A percentile compares a stretch with the other conserved stretches of the same genome.
These are phyloP conservation scores for Kockiozyma suomiensis DNA, from an alignment of 805 yeast species.

Conservation along the genomic window DNA sequence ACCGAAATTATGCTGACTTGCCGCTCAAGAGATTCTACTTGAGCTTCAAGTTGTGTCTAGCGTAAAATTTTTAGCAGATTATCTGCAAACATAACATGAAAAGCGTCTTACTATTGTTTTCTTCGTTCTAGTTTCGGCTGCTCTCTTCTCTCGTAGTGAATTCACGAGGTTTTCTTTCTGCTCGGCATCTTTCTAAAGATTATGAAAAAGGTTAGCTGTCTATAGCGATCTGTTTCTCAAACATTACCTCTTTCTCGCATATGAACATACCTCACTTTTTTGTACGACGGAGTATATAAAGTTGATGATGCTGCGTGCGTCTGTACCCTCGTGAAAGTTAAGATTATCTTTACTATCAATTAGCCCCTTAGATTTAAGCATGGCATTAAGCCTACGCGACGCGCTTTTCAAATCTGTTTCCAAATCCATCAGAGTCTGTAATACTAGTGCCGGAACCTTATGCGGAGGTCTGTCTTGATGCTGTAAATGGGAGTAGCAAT, in stretches of 20 bases:
- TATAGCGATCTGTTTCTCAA: no score
- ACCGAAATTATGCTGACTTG: constrained; percentile 13
- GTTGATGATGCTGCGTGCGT: constrained; percentile 27
- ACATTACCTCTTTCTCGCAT: no score
- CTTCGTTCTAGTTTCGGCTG: constrained; percentile 17
- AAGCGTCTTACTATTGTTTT: constrained; percentile 10
- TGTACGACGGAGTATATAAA: constrained; percentile 24
- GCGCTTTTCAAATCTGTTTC: constrained; percentile 31
- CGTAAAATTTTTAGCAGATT: neutral
- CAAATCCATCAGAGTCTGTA: no score
- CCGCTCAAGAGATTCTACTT: constrained; percentile 27
- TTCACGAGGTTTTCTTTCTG: constrained; percentile 26
- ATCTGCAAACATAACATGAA: neutral
- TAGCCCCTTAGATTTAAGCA: constrained; percentile 26
- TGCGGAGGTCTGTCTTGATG: neutral
- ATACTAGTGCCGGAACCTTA: neutral
- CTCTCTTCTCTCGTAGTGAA: constrained; percentile 21
- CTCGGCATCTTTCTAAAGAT: constrained; percentile 24
- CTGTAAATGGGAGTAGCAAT: neutral
- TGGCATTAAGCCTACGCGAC: constrained; percentile 24
- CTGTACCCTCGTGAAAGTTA: constrained; percentile 18
- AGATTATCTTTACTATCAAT: constrained; percentile 5
- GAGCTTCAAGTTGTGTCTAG: constrained; percentile 26
- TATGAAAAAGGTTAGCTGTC: neutral
- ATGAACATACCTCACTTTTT: constrained; percentile 16